phyloP scores from a whole-genome alignment of 2,329 filamentous ascomycete species.

The Tolypocladium ovalisporum region DNA sequence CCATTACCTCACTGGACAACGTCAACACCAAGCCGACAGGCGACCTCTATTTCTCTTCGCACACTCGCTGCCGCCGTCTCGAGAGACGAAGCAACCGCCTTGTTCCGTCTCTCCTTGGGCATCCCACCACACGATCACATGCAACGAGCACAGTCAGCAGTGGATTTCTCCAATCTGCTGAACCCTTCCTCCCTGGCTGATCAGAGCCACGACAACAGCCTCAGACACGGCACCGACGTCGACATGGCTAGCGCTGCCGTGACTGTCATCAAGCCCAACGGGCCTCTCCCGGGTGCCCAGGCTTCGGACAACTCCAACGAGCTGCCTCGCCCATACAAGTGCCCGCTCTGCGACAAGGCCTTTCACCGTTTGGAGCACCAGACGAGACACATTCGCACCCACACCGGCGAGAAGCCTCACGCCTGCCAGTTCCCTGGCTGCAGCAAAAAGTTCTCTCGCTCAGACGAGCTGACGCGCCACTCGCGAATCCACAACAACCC shows the following conservation, averaged over 20 bases:
- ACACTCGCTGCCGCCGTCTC: background rate
- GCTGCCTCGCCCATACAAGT: slow-evolving; percentile 94
- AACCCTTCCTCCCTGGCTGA: slow-evolving; percentile 37
- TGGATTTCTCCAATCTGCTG: slow-evolving; percentile 67
- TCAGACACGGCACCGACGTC: slow-evolving; percentile 21
- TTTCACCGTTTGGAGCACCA: slow-evolving; percentile 98
- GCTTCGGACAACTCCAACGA: slow-evolving; percentile 48
- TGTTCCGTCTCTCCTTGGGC: background rate
- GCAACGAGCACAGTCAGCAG: slow-evolving; percentile 62
- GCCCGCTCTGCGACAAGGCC: slow-evolving; percentile 93
- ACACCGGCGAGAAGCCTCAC: slow-evolving; percentile 97
- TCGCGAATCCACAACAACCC: slow-evolving; percentile 99
- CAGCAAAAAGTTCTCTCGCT: slow-evolving; percentile 93
- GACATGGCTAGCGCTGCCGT: slow-evolving; percentile 42
- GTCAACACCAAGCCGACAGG: background rate
- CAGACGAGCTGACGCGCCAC: slow-evolving; percentile 91
- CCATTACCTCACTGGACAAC: background rate
- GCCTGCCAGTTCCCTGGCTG: slow-evolving; percentile 92
- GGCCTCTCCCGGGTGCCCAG: slow-evolving; percentile 51
- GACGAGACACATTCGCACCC: slow-evolving; percentile 81
- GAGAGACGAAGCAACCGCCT: background rate
- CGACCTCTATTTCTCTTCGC: background rate
- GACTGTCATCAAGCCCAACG: slow-evolving; percentile 50
- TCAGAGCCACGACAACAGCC: slow-evolving; percentile 10
- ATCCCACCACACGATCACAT: slow-evolving; percentile 41